Evolutionary conservation across 495 filamentous ascomycete genomes (phyloP), one percentile per base, ranked within the genome.

Genomic region (Hypoxylon fuscum): DNA sequence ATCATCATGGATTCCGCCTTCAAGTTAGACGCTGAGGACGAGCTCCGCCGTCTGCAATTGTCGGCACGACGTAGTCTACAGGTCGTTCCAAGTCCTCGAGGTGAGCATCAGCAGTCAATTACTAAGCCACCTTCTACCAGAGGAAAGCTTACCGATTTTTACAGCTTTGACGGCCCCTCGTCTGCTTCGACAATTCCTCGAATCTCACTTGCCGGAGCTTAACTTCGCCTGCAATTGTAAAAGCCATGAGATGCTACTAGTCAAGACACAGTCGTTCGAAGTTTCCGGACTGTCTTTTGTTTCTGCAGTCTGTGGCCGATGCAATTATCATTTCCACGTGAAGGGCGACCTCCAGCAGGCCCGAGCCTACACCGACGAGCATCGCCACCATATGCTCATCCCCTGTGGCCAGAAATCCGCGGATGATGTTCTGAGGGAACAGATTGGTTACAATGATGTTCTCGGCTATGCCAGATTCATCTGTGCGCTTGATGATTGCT

Each of bases 401-500:
- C 54, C 35, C 6, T 52, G 59, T 21, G 23, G 17, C 20, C n/a
- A 41, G n/a, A 41, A 47, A 8, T 35, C 54, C 17, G 31, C 54
- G 18, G n/a, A 49, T 15, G 37, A 42, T 20, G 14, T 23, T 17
- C 10, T 12, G 14, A 31, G 3, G 15, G 14, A 50, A 9, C 14
- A 21, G 15, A 2, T 2, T 18, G 20, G 23, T 6, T 60, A 50
- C 12, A 48, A 68, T 22, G 64, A 68, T n/a, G 37, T 43, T 3
- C 29, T 62, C 15, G 35, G 47, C 17, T 48, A 55, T 22, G 60
- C 66, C 12, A 56, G 69, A 25, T 93, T 87, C 68, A 73, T 76
- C 55, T 96, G 91, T 72, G 87, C 86, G 0, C 74, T 81, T 14
- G 60, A 74, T 12, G 68, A 74, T 20, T 92, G 89, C 60, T 68